These are phyloP conservation scores for Heliamphora exappendiculata DNA, from an alignment of 148 eudicot genomes.

Conservation along the genomic window DNA sequence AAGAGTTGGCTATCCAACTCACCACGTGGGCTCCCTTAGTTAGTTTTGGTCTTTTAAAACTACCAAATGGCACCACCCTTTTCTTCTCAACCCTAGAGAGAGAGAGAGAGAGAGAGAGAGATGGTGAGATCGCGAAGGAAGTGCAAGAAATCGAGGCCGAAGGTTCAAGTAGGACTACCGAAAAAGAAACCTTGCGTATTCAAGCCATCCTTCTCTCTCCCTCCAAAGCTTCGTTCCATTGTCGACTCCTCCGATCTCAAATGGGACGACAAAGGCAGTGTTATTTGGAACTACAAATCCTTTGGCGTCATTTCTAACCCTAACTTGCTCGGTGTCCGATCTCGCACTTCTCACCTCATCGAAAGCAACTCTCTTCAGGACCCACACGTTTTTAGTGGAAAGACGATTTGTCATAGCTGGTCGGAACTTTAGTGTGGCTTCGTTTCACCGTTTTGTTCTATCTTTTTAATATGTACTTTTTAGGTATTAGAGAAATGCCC, in stretches of 20 bases:
- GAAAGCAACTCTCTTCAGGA: slow-evolving; percentile 66
- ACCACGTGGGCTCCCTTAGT: too few species aligned
- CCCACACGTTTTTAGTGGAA: too few species aligned
- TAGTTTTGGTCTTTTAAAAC: neutral
- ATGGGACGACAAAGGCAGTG: slow-evolving; percentile 81
- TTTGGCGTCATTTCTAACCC: slow-evolving; percentile 91
- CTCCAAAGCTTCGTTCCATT: slow-evolving; percentile 66
- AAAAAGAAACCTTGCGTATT: slow-evolving; percentile 63
- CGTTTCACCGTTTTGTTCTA: too few species aligned
- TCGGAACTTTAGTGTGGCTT: too few species aligned
- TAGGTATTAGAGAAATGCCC: too few species aligned
- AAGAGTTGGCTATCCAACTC: too few species aligned
- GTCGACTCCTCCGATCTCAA: slow-evolving; percentile 48
- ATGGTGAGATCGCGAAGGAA: slow-evolving; percentile 94
- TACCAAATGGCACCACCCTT: neutral
- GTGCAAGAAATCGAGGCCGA: slow-evolving; percentile 62
- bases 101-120: slow-evolving; percentile 14
- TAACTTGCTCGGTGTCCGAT: slow-evolving; percentile 57
- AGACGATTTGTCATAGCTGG: too few species aligned
- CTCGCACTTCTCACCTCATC: slow-evolving; percentile 62
- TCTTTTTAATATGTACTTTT: too few species aligned
- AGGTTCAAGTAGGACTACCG: slow-evolving; percentile 72
- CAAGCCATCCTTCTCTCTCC: slow-evolving; percentile 71
- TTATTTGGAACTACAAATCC: slow-evolving; percentile 70
- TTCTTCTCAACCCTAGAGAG: neutral